Percentiles rank a stretch among this genome's conserved stretches.
These are phyloP conservation scores for Huntiella moniliformis DNA, from an alignment of 2,329 filamentous ascomycete species.

Conservation along the genomic window DNA sequence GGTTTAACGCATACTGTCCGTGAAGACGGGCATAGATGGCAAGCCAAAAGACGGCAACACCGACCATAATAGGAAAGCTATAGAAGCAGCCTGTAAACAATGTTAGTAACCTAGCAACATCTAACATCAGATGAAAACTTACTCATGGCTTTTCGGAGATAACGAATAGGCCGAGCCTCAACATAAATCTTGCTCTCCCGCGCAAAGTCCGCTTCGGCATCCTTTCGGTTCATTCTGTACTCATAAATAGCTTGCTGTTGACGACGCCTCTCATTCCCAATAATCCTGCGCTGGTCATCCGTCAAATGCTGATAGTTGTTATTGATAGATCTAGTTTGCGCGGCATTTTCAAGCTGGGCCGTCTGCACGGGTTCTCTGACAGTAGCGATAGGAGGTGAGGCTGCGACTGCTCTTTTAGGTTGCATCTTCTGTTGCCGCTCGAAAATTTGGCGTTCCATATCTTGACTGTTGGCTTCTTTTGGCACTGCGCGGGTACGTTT, in stretches of 20 bases:
- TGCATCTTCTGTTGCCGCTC: not conserved
- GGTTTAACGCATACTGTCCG: slow-evolving; percentile 7
- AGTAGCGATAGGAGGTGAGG: too few species aligned
- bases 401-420: not conserved
- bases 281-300: not conserved
- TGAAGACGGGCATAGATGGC: slow-evolving; percentile 2
- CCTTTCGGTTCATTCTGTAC: not conserved
- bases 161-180: slow-evolving; percentile 1
- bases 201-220: not conserved
- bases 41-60: slow-evolving; percentile 5
- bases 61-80: not conserved
- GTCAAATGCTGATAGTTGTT: not conserved
- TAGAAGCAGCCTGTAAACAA: slow-evolving; percentile 1
- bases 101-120: not conserved
- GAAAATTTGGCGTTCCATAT: slow-evolving; percentile 1
- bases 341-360: too few species aligned
- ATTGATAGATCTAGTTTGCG: too few species aligned
- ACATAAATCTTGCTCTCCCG: slow-evolving; percentile 6
- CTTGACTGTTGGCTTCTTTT: not conserved
- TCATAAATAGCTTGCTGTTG: not conserved
- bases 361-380: too few species aligned
- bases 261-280: not conserved
- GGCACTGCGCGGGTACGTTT: slow-evolving; percentile 8
- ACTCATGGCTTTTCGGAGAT: slow-evolving; percentile 5
- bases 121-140: not conserved